phyloP scores from a whole-genome alignment of 805 yeast species.

The Candida caryicola region DNA sequence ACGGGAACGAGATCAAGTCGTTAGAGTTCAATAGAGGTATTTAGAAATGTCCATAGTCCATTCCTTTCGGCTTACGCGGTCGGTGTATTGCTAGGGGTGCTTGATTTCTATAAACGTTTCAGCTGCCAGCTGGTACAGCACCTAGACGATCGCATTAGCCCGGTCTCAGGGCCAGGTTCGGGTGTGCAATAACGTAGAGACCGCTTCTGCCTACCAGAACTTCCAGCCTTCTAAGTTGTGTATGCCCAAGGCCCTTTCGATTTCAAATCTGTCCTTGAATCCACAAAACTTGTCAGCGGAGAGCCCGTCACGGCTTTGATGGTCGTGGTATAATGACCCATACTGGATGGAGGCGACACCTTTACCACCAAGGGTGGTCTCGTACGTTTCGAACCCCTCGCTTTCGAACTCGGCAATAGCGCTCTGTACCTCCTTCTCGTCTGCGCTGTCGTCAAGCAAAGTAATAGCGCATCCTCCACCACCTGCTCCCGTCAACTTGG shows the following conservation, averaged over 20 bases:
- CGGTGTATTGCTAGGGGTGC: no score
- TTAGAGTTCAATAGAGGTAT: constrained; percentile 95
- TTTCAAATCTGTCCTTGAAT: constrained; percentile 42
- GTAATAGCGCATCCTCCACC: constrained; percentile 99
- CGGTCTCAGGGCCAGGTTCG: no score
- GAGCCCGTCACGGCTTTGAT: constrained; percentile 17
- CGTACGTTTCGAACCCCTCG: constrained; percentile 69
- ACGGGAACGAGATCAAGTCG: constrained; percentile 54
- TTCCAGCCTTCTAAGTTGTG: constrained; percentile 48
- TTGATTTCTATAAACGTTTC: no score
- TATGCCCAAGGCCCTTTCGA: constrained; percentile 48
- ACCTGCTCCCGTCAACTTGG: constrained; percentile 97
- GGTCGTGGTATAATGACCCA: constrained; percentile 10
- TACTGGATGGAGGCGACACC: constrained; percentile 65
- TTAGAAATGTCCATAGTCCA: constrained; percentile 28
- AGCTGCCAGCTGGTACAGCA: no score
- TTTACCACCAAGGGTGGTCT: constrained; percentile 81
- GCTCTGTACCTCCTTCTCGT: constrained; percentile 31
- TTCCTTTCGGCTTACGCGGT: no score
- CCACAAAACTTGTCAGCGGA: constrained; percentile 33
- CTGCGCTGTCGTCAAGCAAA: constrained; percentile 50
- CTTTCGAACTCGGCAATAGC: constrained; percentile 35
- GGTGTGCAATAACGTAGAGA: no score
- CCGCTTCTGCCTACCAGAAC: constrained; percentile 69
- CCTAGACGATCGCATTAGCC: no score